A percentile compares a stretch with the other conserved stretches of the same genome.
Evolutionary conservation across 768 basidiomycete genomes (phyloP).

Genomic region (Boletus speciosus): DNA sequence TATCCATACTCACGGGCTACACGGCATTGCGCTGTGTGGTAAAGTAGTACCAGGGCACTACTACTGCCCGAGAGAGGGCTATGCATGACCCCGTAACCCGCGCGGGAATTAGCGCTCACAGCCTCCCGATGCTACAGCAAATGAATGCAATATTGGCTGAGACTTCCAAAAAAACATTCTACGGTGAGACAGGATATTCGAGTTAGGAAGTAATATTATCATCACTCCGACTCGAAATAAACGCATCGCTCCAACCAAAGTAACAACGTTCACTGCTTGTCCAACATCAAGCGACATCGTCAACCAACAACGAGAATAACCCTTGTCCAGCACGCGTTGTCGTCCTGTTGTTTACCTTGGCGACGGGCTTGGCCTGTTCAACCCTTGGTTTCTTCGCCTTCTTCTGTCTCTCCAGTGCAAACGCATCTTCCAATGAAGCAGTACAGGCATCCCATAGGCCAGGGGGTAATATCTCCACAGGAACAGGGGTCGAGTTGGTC

Average conservation of each 20-base stretch:
- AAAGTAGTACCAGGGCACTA: too few relatives aligned
- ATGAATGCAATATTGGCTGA: too few relatives aligned
- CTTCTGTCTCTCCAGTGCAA: conserved; percentile 45
- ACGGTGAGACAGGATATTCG: background rate
- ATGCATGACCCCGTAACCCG: too few relatives aligned
- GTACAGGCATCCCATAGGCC: conserved; percentile 47
- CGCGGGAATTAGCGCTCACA: too few relatives aligned
- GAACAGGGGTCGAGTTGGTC: conserved; percentile 27
- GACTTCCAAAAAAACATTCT: too few relatives aligned
- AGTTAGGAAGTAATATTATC: background rate
- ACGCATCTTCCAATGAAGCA: conserved; percentile 46
- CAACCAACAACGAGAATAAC: conserved; percentile 42
- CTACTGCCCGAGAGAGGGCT: too few relatives aligned
- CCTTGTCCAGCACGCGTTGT: conserved; percentile 8
- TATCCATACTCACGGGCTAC: background rate
- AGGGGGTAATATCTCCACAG: conserved; percentile 25
- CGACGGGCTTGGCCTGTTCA: conserved; percentile 8
- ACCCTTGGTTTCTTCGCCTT: conserved; percentile 39
- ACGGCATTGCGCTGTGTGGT: background rate
- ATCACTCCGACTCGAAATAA: background rate
- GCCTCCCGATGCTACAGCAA: too few relatives aligned
- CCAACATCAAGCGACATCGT: conserved; percentile 33
- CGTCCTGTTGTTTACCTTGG: conserved; percentile 25
- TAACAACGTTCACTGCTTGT: background rate
- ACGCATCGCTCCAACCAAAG: background rate